A percentile compares a stretch with the other conserved stretches of the same genome.
Evolutionary conservation across 1,139 yeast genomes (phyloP).

Genomic region (Debaryomyces nepalensis): DNA sequence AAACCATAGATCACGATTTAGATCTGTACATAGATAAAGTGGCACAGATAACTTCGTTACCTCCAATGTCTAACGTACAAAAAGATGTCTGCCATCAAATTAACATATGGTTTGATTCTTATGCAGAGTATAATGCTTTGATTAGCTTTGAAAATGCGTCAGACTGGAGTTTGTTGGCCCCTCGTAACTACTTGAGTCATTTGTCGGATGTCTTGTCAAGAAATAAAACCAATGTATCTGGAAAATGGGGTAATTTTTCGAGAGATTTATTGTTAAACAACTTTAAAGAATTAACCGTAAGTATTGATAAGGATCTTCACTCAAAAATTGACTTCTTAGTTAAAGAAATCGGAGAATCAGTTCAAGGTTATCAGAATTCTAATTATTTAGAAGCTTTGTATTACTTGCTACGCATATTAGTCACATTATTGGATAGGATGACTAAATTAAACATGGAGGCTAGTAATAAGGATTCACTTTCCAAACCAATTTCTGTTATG

Average conservation of each 20-base stretch:
- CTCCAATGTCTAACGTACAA: constrained; percentile 9
- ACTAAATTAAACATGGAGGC: not conserved
- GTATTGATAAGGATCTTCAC: constrained; percentile 19
- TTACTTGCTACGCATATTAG: constrained; percentile 19
- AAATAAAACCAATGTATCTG: constrained; percentile 1
- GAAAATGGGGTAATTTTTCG: constrained; percentile 23
- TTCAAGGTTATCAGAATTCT: not conserved
- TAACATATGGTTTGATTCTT: constrained; percentile 31
- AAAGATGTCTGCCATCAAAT: constrained; percentile 21
- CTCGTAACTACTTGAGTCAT: constrained; percentile 20
- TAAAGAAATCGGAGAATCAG: constrained; percentile 2
- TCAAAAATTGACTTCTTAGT: constrained; percentile 17
- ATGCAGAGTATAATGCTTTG: constrained; percentile 18
- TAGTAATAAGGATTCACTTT: not conserved
- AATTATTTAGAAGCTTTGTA: constrained; percentile 17
- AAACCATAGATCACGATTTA: constrained; percentile 32
- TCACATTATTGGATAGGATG: constrained; percentile 16
- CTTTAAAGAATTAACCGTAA: constrained; percentile 18
- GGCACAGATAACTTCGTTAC: constrained; percentile 14
- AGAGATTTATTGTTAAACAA: constrained; percentile 15
- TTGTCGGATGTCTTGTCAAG: constrained; percentile 14
- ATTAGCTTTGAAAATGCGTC: constrained; percentile 16
- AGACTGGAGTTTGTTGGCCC: constrained; percentile 14
- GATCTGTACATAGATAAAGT: constrained; percentile 28
- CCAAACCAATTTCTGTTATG: not conserved